These are phyloP conservation scores for Elasticomyces elasticus DNA, from an alignment of 495 filamentous ascomycete species.

Conservation along the genomic window DNA sequence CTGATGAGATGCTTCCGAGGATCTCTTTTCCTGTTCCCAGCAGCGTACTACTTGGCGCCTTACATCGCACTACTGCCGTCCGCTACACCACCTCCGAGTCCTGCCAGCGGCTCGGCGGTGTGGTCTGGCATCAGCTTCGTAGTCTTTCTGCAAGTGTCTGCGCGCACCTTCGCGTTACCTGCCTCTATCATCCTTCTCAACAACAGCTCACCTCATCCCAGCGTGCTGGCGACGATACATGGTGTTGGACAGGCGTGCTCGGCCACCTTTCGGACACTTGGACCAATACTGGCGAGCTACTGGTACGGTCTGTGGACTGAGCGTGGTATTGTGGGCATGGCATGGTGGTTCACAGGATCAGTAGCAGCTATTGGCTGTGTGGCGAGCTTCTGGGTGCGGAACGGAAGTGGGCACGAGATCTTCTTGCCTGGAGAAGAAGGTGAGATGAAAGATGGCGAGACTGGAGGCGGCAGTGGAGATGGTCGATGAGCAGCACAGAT, in stretches of 20 bases:
- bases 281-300: conserved; percentile 25
- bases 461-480: conserved; percentile 15
- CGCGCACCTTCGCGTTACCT: conserved; percentile 28
- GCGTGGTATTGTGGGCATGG: conserved; percentile 25
- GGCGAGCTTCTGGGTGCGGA: conserved; percentile 26
- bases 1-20: conserved; percentile 28
- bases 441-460: conserved; percentile 13
- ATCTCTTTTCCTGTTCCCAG: conserved; percentile 27
- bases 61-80: conserved; percentile 28
- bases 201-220: conserved; percentile 27
- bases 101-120: conserved; percentile 21
- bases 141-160: conserved; percentile 25
- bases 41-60: conserved; percentile 28
- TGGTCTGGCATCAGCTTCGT: conserved; percentile 27
- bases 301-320: conserved; percentile 29
- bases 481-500: conserved; percentile 4
- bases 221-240: conserved; percentile 28
- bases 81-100: conserved; percentile 14
- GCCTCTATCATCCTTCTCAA: conserved; percentile 28
- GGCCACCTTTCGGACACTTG: conserved; percentile 25
- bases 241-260: conserved; percentile 26
- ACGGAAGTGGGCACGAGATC: conserved; percentile 30
- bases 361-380: conserved; percentile 23
- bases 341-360: conserved; percentile 25
- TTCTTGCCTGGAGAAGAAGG: conserved; percentile 25